Evolutionary conservation across 1,284 basidiomycete species (phyloP).

Genomic region (Pseudozyma sp.): DNA sequence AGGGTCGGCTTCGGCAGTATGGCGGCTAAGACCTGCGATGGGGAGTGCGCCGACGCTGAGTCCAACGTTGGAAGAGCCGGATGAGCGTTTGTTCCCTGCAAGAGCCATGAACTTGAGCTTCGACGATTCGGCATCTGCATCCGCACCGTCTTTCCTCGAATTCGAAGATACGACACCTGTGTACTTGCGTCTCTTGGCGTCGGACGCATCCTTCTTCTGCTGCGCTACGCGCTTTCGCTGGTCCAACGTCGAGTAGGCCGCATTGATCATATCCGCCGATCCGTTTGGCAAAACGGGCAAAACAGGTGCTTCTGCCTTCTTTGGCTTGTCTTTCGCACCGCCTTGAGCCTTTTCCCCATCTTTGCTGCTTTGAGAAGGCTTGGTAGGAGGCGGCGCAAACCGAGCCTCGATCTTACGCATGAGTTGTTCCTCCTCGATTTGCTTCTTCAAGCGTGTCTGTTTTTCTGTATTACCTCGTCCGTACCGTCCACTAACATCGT

Average conservation of each 20-base stretch:
- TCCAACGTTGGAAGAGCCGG: background rate
- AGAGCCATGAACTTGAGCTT: conserved; percentile 22
- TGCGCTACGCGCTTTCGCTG: conserved; percentile 32
- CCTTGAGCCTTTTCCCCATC: background rate
- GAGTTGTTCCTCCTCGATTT: conserved; percentile 38
- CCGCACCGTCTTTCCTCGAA: background rate
- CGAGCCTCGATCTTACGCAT: conserved; percentile 28
- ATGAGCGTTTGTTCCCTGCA: background rate
- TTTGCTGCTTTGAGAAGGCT: background rate
- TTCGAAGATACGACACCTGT: conserved; percentile 18
- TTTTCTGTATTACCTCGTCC: conserved; percentile 38
- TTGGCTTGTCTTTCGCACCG: background rate
- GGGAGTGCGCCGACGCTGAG: conserved; percentile 5
- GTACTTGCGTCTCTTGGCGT: conserved; percentile 31
- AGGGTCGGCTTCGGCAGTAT: conserved; percentile 3
- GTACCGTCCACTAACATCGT: conserved; percentile 35
- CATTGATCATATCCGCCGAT: conserved; percentile 34
- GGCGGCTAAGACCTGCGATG: conserved; percentile 11
- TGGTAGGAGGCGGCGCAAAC: conserved; percentile 12
- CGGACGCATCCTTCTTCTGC: background rate
- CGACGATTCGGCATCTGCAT: background rate
- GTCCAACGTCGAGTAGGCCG: conserved; percentile 37
- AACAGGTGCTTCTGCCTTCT: background rate
- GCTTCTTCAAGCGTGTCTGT: conserved; percentile 28
- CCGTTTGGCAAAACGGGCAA: conserved; percentile 34